A percentile compares a stretch with the other conserved stretches of the same genome.
These are phyloP conservation scores for Cocos nucifera DNA, from an alignment of 176 grass and related monocot genomes.

Conservation along the genomic window DNA sequence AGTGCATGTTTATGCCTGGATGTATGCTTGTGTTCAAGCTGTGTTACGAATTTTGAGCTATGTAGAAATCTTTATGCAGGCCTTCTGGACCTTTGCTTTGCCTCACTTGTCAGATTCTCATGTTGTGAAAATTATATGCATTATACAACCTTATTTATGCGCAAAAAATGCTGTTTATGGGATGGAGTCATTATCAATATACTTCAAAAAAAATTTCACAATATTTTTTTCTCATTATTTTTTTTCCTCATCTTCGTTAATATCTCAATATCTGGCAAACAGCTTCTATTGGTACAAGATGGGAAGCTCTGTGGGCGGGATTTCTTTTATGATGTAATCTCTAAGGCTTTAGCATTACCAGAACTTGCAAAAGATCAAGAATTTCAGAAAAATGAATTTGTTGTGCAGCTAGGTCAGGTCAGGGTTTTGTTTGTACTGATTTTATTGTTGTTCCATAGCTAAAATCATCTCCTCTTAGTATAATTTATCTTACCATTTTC, in stretches of 20 bases:
- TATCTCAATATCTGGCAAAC: constrained; percentile 19
- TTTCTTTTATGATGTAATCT: constrained; percentile 74
- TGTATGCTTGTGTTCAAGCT: too few relatives aligned
- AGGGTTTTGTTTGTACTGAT: constrained; percentile 25
- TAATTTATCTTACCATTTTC: not conserved
- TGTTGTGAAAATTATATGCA: too few relatives aligned
- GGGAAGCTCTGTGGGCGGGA: constrained; percentile 78
- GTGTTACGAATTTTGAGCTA: too few relatives aligned
- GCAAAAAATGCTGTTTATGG: too few relatives aligned
- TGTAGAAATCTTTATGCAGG: too few relatives aligned
- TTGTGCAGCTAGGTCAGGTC: constrained; percentile 90
- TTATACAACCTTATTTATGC: too few relatives aligned
- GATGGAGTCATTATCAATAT: too few relatives aligned
- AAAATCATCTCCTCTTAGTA: constrained; percentile 15
- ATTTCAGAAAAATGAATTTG: constrained; percentile 93
- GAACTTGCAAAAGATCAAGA: constrained; percentile 76
- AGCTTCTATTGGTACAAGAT: constrained; percentile 80
- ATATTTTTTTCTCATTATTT: not conserved
- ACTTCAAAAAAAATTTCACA: too few relatives aligned
- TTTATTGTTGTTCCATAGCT: constrained; percentile 2
- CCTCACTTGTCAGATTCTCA: too few relatives aligned
- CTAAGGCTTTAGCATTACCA: constrained; percentile 69
- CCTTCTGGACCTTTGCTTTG: too few relatives aligned
- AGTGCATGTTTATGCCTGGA: too few relatives aligned
- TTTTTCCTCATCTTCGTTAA: constrained; percentile 15